A percentile compares a stretch with the other conserved stretches of the same genome.
Conservation (phyloP, 2,329 filamentous ascomycete species). For the Exophiala bonariae region DNA sequence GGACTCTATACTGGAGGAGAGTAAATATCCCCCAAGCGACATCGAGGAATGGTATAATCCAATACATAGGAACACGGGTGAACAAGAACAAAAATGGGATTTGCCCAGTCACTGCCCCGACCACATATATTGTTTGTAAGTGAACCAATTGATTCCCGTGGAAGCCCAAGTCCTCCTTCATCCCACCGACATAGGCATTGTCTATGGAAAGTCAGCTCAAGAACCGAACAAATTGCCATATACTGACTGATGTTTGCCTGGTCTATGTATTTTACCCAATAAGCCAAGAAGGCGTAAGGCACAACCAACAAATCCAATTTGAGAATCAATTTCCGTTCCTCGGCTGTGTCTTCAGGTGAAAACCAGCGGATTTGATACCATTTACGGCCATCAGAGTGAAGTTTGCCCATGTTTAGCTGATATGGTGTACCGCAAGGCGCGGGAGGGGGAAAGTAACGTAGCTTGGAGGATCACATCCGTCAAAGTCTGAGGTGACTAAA, state of each 20-base stretch:
- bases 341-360: constrained; percentile 48
- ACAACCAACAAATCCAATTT: constrained; percentile 59
- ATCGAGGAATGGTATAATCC: constrained; percentile 53
- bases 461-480: too few species aligned
- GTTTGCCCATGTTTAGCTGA: too few species aligned
- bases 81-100: constrained; percentile 56
- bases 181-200: constrained; percentile 57
- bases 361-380: constrained; percentile 47
- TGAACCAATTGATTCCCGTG: constrained; percentile 56
- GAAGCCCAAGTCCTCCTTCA: constrained; percentile 54
- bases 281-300: constrained; percentile 56
- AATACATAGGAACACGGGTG: constrained; percentile 48
- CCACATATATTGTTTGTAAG: constrained; percentile 53
- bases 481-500: too few species aligned
- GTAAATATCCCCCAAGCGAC: constrained; percentile 59
- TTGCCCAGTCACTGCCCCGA: constrained; percentile 53
- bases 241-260: constrained; percentile 54
- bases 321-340: constrained; percentile 53
- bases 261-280: constrained; percentile 57
- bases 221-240: neutral
- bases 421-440: too few species aligned
- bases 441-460: too few species aligned
- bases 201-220: constrained; percentile 35
- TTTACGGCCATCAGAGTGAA: constrained; percentile 8
- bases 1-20: constrained; percentile 52